A percentile compares a stretch with the other conserved stretches of the same genome.
Conservation (phyloP, 2,329 filamentous ascomycete genomes). For the Sporothrix dimorphospora region DNA sequence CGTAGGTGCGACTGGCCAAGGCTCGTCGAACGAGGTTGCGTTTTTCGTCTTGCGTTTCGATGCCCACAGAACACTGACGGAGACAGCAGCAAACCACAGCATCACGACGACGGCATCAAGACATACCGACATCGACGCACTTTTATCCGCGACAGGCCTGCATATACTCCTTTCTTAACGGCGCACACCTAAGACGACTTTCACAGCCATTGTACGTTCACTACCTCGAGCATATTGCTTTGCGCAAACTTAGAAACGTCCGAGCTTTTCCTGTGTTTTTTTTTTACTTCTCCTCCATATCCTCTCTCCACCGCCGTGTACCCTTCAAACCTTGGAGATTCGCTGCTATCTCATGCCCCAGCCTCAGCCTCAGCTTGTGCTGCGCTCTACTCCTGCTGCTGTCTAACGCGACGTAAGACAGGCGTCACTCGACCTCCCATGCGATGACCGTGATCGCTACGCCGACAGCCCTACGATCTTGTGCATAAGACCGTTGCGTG, state of each 20-base stretch:
- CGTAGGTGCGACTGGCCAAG: conserved; percentile 2
- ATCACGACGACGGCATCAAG: conserved; percentile 2
- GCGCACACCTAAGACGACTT: neutral
- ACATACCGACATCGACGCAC: neutral
- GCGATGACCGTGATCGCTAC: conserved; percentile 19
- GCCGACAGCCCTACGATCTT: conserved; percentile 23
- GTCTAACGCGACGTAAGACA: conserved; percentile 30
- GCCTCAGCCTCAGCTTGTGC: conserved; percentile 12
- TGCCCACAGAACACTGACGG: conserved; percentile 11
- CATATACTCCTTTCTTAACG: neutral
- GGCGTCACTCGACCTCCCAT: conserved; percentile 11
- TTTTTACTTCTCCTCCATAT: neutral
- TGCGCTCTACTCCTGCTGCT: neutral
- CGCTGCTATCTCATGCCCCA: neutral
- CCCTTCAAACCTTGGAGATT: neutral
- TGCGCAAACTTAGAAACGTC: conserved; percentile 19
- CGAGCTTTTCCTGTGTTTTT: conserved; percentile 8
- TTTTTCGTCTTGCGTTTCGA: conserved; percentile 1
- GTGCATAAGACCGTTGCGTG: conserved; percentile 25
- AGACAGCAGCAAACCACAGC: neutral
- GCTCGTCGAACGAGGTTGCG: neutral
- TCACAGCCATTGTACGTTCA: conserved; percentile 1
- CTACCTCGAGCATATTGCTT: neutral
- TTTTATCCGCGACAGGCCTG: neutral
- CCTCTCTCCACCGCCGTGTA: neutral